Percentiles rank a stretch among this genome's conserved stretches.
Evolutionary conservation across 2,329 filamentous ascomycete species (phyloP).

Genomic region (Zasmidium citrigriseum): DNA sequence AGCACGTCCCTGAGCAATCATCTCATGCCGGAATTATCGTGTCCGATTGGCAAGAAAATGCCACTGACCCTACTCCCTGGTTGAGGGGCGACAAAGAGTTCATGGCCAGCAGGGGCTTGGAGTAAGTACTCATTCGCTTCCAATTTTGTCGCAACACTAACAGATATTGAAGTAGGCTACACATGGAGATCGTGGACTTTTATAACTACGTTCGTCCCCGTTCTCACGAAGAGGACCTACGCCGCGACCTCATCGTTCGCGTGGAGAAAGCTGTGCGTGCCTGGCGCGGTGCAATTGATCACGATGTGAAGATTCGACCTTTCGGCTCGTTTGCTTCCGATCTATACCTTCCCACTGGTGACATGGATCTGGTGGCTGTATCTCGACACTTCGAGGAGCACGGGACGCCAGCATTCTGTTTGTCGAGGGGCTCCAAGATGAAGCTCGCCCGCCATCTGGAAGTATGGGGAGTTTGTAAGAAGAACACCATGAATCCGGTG

Average conservation of each 20-base stretch:
- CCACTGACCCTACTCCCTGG: slow-evolving; percentile 63
- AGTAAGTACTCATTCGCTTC: slow-evolving; percentile 25
- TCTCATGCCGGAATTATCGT: slow-evolving; percentile 44
- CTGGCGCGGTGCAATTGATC: background rate
- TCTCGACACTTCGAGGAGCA: slow-evolving; percentile 60
- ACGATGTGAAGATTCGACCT: slow-evolving; percentile 63
- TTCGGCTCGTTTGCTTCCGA: slow-evolving; percentile 95
- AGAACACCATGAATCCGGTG: slow-evolving; percentile 67
- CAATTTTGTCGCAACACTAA: slow-evolving; percentile 36
- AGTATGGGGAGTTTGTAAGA: slow-evolving; percentile 57
- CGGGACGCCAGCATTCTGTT: slow-evolving; percentile 51
- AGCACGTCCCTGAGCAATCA: slow-evolving; percentile 43
- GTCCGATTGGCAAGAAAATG: slow-evolving; percentile 45
- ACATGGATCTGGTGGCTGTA: slow-evolving; percentile 90
- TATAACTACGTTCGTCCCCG: slow-evolving; percentile 80
- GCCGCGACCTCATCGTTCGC: slow-evolving; percentile 70
- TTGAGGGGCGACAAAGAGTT: slow-evolving; percentile 49
- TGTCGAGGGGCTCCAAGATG: slow-evolving; percentile 58
- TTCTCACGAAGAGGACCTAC: slow-evolving; percentile 74
- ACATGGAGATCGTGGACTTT: slow-evolving; percentile 89
- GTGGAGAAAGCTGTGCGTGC: slow-evolving; percentile 62
- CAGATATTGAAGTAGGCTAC: slow-evolving; percentile 55
- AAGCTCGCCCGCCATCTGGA: slow-evolving; percentile 64
- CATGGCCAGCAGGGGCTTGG: slow-evolving; percentile 21
- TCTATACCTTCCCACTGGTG: slow-evolving; percentile 72